These are phyloP conservation scores for Cryptococcus maquisensis DNA, from an alignment of 1,284 basidiomycete genomes.

Conservation along the genomic window DNA sequence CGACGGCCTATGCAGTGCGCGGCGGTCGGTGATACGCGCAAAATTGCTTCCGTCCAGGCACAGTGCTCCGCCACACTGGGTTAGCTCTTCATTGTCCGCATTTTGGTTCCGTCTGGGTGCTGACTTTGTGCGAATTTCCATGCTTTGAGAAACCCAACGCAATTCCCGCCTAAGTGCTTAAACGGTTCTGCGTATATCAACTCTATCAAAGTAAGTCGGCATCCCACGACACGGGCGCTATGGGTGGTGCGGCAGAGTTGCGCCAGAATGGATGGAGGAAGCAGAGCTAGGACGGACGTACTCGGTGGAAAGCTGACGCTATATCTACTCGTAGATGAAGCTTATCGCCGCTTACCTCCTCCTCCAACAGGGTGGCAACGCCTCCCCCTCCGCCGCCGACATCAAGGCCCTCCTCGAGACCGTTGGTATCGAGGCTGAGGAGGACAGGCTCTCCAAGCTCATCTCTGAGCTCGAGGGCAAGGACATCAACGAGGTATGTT, in stretches of 20 bases:
- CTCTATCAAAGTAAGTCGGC: constrained; percentile 16
- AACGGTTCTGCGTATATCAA: constrained; percentile 44
- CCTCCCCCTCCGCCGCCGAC: constrained; percentile 79
- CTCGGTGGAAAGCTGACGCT: background rate
- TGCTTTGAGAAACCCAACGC: constrained; percentile 22
- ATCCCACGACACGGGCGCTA: background rate
- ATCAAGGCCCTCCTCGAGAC: constrained; percentile 82
- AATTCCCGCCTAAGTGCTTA: constrained; percentile 47
- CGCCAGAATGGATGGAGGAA: background rate
- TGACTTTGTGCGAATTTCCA: background rate
- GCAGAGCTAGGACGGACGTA: background rate
- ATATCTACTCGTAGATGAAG: constrained; percentile 68
- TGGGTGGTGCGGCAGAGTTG: background rate
- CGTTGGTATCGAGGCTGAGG: constrained; percentile 87
- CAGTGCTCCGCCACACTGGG: background rate
- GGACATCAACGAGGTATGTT: constrained; percentile 70
- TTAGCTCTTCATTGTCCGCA: background rate
- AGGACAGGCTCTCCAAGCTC: constrained; percentile 76
- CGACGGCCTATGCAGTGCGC: no score
- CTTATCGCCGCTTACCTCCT: constrained; percentile 97
- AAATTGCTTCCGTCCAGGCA: no score
- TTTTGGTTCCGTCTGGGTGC: background rate
- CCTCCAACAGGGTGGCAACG: constrained; percentile 90
- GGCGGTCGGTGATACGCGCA: no score
- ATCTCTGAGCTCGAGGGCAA: constrained; percentile 91